Conservation (phyloP, 345 rosid species). For the Citrus glauca region DNA sequence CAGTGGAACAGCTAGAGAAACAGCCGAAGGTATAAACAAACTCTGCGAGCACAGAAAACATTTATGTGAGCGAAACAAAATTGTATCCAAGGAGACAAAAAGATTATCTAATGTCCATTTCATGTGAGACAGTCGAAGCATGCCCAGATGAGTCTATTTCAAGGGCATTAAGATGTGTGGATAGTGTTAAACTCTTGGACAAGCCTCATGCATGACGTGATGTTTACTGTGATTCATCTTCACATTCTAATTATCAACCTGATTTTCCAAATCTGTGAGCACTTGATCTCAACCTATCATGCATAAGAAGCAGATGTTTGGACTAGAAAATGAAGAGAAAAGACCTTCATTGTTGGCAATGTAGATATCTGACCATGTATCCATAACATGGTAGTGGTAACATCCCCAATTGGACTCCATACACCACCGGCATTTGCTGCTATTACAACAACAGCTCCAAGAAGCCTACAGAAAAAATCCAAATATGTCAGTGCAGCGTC, state of each 20-base stretch:
- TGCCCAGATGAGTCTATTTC: too few relatives aligned
- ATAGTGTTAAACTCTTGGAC: not conserved
- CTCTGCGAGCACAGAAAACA: conserved; percentile 38
- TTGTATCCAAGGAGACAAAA: not conserved
- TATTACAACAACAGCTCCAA: conserved; percentile 91
- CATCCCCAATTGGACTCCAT: conserved; percentile 99
- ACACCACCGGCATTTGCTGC: conserved; percentile 99
- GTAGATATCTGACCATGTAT: conserved; percentile 94
- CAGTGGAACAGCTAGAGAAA: conserved; percentile 82
- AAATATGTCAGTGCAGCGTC: not conserved
- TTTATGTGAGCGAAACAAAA: not conserved
- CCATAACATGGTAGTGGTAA: conserved; percentile 98
- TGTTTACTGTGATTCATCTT: not conserved
- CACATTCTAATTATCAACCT: not conserved
- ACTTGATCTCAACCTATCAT: not conserved
- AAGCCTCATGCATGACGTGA: not conserved
- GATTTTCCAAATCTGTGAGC: not conserved
- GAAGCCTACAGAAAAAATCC: conserved; percentile 50
- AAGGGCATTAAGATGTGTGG: not conserved
- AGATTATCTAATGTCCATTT: not conserved
- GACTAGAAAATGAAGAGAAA: not conserved
- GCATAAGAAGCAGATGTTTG: not conserved
- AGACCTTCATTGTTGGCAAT: conserved; percentile 82
- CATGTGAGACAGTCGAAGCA: not conserved
- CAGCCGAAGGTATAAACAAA: conserved; percentile 64